Base-by-base conservation (phyloP, 140 eudicot species). In the Oenanthe javanica region DNA sequence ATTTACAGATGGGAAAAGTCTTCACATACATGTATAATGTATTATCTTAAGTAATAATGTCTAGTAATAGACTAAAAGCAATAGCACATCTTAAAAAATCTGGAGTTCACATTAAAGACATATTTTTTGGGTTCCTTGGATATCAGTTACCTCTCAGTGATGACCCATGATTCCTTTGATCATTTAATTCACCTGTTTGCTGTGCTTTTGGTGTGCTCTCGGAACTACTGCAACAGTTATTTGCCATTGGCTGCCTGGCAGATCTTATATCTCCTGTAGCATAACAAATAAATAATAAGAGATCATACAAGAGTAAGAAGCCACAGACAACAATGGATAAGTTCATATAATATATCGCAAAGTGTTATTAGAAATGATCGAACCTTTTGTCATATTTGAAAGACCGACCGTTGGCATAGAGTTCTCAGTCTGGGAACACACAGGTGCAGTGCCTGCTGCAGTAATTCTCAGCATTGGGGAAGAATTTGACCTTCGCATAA, bases 191-290 rank as follows among this genome's bases (percentile, higher is more conserved):
- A 82, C 82, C 87, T 64, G 86, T 75, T 74, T 85, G 72, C 27
- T 81, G 85, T 76, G 87, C 74, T 84, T 84, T 90, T 25, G 89
- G 90, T 67, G 89, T 89, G 88, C 89, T 89, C 77, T 89, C 94
- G 52, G 87, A 81, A 63, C 97, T 87, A 80, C 91, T 86, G 85
- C 87, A 88, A 79, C 84, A 85, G 81, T 88, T 90, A 72, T 83
- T 84, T 47, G 85, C 85, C 75, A 52, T 8, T 31, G 76, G 64
- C 63, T 72, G 90, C 81, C 86, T 88, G 77, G 84, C 80, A 80
- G 90, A 82, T 82, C 83, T 87, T 77, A 81, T 61, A 76, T 87
- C 90, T 40, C 79, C 92, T 92, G 89, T 79, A 82, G 77, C 5
- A 18, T 7, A 82, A 73, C 36, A 82, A 55, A 80, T 18, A 1